A percentile compares a stretch with the other conserved stretches of the same genome.
Evolutionary conservation across 805 yeast species (phyloP).

Genomic region (Candida silvicultrix): DNA sequence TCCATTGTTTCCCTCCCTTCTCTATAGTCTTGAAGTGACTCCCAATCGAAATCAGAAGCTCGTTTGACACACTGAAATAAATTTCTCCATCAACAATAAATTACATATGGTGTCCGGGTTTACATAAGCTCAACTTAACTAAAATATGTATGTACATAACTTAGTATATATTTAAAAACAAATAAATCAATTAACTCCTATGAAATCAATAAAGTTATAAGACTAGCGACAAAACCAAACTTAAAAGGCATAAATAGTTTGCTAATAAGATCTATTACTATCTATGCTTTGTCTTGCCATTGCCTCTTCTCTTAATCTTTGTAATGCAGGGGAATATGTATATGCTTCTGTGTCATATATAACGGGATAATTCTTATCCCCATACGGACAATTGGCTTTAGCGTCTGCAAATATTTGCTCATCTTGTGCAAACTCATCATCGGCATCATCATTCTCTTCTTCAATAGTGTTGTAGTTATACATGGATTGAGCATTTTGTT

Average conservation of each 20-base stretch:
- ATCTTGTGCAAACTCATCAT: conserved; percentile 27
- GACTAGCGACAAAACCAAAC: too few species aligned
- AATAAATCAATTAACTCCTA: not conserved
- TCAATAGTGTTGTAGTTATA: conserved; percentile 7
- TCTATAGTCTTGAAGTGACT: too few species aligned
- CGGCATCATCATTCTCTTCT: conserved; percentile 5
- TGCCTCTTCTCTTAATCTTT: conserved; percentile 21
- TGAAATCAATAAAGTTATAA: not conserved
- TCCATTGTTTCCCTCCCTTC: conserved; percentile 46
- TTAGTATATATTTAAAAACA: too few species aligned
- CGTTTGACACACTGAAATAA: too few species aligned
- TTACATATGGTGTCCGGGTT: conserved; percentile 1
- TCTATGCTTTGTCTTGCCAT: conserved; percentile 10
- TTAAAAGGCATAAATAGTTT: too few species aligned
- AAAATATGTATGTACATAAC: too few species aligned
- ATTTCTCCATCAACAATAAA: not conserved
- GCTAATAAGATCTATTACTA: not conserved
- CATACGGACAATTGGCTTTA: conserved; percentile 28
- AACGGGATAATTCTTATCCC: conserved; percentile 37
- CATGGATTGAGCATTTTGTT: not conserved
- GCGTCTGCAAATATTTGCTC: conserved; percentile 28
- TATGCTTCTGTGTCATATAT: conserved; percentile 24
- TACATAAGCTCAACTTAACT: not conserved
- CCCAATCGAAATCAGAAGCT: too few species aligned
- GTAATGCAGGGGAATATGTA: conserved; percentile 19